Percentiles rank a stretch among this genome's conserved stretches.
These are phyloP conservation scores for Suhomyces atakaporum DNA, from an alignment of 1,139 yeast species.

Conservation along the genomic window DNA sequence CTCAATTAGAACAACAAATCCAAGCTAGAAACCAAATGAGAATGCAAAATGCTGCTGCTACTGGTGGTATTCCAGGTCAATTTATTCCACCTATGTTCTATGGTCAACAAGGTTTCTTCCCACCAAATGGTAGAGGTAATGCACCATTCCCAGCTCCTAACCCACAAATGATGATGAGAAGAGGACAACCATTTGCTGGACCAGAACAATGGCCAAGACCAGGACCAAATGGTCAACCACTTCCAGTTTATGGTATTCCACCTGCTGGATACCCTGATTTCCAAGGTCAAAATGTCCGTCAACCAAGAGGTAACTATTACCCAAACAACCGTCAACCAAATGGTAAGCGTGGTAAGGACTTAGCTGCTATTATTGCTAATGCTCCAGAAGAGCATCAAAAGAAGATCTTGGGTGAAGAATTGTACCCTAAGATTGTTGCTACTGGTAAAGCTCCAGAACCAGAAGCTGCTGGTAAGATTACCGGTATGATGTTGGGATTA, in stretches of 20 bases:
- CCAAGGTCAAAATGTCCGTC: constrained; percentile 50
- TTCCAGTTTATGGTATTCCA: constrained; percentile 80
- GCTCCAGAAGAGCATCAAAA: constrained; percentile 88
- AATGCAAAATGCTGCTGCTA: constrained; percentile 90
- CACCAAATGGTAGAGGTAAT: constrained; percentile 80
- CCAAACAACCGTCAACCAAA: constrained; percentile 45
- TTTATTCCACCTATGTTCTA: constrained; percentile 95
- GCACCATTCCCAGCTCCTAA: constrained; percentile 78
- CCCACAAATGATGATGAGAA: constrained; percentile 82
- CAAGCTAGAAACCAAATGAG: constrained; percentile 99
- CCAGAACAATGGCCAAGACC: constrained; percentile 77
- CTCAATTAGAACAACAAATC: constrained; percentile 96
- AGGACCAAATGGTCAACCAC: constrained; percentile 82
- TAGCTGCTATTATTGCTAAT: constrained; percentile 61
- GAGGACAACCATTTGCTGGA: constrained; percentile 55
- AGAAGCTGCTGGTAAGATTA: constrained; percentile 97
- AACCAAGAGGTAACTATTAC: constrained; percentile 44
- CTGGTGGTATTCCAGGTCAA: constrained; percentile 92
- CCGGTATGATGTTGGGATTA: constrained; percentile 98
- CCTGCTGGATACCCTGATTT: constrained; percentile 68
- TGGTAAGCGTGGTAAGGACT: constrained; percentile 46
- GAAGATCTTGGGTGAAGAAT: constrained; percentile 96
- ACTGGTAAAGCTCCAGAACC: constrained; percentile 86
- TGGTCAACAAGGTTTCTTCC: constrained; percentile 82
- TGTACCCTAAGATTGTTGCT: constrained; percentile 90